Conservation (phyloP, 177 flowering plant genomes). For the Vitis hybrid region DNA sequence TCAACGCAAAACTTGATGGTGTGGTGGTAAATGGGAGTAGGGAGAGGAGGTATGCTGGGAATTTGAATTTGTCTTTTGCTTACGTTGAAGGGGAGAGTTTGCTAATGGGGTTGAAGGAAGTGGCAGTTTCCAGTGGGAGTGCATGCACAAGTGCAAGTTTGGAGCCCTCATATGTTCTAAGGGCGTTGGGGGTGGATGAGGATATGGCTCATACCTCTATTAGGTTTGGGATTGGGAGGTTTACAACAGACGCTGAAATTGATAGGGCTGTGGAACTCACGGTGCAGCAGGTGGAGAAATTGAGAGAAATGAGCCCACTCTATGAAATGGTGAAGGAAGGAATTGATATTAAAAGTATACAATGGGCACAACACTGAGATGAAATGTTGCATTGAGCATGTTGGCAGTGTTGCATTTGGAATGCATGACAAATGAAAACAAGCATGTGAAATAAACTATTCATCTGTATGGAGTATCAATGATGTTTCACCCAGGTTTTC, state of each 20-base stretch:
- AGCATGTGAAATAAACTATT: too few species aligned
- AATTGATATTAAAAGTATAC: constrained; percentile 83
- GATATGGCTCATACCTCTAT: constrained; percentile 99
- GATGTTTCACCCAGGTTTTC: too few species aligned
- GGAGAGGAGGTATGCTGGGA: constrained; percentile 80
- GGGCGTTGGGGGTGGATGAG: constrained; percentile 98
- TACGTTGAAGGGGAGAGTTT: constrained; percentile 97
- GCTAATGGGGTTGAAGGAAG: constrained; percentile 98
- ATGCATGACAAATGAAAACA: too few species aligned
- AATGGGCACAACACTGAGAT: constrained; percentile 86
- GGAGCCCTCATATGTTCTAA: constrained; percentile 95
- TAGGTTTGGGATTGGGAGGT: constrained; percentile 96
- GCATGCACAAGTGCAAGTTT: constrained; percentile 97
- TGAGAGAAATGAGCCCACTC: constrained; percentile 97
- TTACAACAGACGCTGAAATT: constrained; percentile 88
- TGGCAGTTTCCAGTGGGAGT: constrained; percentile 97
- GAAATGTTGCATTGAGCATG: too few species aligned
- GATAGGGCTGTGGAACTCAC: constrained; percentile 89
- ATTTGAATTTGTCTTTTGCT: constrained; percentile 87
- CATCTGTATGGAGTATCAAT: too few species aligned
- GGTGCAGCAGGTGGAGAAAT: constrained; percentile 82
- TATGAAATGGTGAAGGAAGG: constrained; percentile 99
- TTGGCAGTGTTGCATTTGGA: too few species aligned
- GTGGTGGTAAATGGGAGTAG: constrained; percentile 85
- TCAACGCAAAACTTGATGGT: constrained; percentile 63